A percentile compares a stretch with the other conserved stretches of the same genome.
phyloP scores from a whole-genome alignment of 2,329 filamentous ascomycete genomes.

The Fonsecaea pugnacius region DNA sequence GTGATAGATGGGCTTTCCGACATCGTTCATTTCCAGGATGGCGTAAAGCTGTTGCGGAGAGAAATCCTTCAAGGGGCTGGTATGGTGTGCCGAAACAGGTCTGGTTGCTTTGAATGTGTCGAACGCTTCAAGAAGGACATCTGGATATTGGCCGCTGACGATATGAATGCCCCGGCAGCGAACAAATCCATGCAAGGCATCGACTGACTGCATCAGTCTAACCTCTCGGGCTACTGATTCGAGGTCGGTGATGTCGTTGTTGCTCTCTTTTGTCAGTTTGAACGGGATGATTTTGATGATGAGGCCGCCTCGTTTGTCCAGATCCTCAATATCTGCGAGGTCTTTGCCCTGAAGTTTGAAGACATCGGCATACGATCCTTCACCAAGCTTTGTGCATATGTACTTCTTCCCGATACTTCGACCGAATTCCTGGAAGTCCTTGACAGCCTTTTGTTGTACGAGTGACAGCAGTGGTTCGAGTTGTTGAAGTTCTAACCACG shows the following conservation, averaged over 20 bases:
- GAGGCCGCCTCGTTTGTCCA: slow-evolving; percentile 46
- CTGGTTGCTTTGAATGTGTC: slow-evolving; percentile 45
- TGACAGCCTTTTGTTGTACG: slow-evolving; percentile 19
- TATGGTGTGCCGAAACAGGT: background rate
- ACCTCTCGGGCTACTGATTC: slow-evolving; percentile 57
- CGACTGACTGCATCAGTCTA: slow-evolving; percentile 61
- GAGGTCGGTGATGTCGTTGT: slow-evolving; percentile 38
- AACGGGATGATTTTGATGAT: slow-evolving; percentile 57
- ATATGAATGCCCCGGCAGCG: slow-evolving; percentile 64
- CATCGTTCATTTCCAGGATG: slow-evolving; percentile 69
- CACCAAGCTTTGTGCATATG: slow-evolving; percentile 64
- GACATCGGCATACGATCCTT: slow-evolving; percentile 70
- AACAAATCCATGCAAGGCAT: slow-evolving; percentile 65
- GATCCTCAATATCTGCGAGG: slow-evolving; percentile 42
- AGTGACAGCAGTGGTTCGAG: slow-evolving; percentile 32
- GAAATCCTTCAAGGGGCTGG: background rate
- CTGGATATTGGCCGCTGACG: slow-evolving; percentile 60
- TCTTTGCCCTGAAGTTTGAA: slow-evolving; percentile 56
- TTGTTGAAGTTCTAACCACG: slow-evolving; percentile 14
- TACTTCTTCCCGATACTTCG: slow-evolving; percentile 44
- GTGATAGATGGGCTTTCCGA: slow-evolving; percentile 58
- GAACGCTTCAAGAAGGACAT: slow-evolving; percentile 55
- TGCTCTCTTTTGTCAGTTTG: slow-evolving; percentile 24
- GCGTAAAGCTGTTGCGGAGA: slow-evolving; percentile 63
- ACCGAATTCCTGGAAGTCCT: slow-evolving; percentile 33